Conservation (phyloP, 805 yeast species). For the Lachancea sp. region DNA sequence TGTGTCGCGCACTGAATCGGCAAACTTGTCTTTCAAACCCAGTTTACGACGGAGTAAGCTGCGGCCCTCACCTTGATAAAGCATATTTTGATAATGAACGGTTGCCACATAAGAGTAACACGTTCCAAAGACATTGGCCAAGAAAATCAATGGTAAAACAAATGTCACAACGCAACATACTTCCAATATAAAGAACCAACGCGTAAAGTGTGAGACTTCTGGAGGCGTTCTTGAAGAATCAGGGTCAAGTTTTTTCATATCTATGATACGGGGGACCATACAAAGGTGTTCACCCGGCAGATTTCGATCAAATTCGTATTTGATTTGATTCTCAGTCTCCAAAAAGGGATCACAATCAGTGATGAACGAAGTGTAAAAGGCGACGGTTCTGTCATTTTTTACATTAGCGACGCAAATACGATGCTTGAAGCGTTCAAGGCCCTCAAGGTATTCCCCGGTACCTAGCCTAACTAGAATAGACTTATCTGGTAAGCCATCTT, state of each 20-base stretch:
- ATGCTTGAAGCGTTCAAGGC: slow-evolving; percentile 50
- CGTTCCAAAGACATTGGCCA: slow-evolving; percentile 26
- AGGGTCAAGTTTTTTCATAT: slow-evolving; percentile 21
- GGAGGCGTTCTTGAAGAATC: slow-evolving; percentile 1
- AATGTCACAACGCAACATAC: slow-evolving; percentile 4
- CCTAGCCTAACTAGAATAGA: slow-evolving; percentile 39
- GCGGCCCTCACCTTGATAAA: slow-evolving; percentile 21
- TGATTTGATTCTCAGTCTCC: slow-evolving; percentile 41
- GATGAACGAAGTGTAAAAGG: slow-evolving; percentile 78
- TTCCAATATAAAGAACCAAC: slow-evolving; percentile 1
- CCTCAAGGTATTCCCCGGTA: slow-evolving; percentile 43
- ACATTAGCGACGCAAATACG: slow-evolving; percentile 66
- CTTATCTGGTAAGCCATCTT: slow-evolving; percentile 30
- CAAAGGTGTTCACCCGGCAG: slow-evolving; percentile 23
- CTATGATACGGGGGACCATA: slow-evolving; percentile 24
- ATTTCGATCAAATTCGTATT: slow-evolving; percentile 42
- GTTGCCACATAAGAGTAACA: slow-evolving; percentile 28
- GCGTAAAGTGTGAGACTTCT: slow-evolving; percentile 7
- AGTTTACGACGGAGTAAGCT: slow-evolving; percentile 18
- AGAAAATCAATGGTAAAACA: slow-evolving; percentile 25
- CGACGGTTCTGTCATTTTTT: slow-evolving; percentile 78
- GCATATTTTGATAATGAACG: slow-evolving; percentile 20
- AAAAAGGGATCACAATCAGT: slow-evolving; percentile 71
- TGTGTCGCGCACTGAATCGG: slow-evolving; percentile 20
- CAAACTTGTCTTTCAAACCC: slow-evolving; percentile 22